Evolutionary conservation across 2,329 filamentous ascomycete species (phyloP), one percentile per base, ranked within the genome.

Genomic region (Madurella mycetomatis): DNA sequence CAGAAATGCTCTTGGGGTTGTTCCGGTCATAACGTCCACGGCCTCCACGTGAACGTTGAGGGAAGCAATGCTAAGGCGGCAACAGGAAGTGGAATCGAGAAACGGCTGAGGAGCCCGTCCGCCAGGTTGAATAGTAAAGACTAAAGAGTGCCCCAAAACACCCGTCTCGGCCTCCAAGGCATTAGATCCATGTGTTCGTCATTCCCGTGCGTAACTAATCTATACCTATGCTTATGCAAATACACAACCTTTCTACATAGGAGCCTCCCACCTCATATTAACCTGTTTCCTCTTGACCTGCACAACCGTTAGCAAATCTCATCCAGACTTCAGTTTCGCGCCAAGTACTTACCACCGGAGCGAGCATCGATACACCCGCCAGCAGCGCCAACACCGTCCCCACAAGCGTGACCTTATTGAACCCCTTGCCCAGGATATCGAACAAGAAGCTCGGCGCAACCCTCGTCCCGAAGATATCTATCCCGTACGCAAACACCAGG

Each of bases 381-480:
- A 82, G 82, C 62, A 97, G 77, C 16, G 90, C 92, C 41, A 87
- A 76, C 39, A 99, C 91, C 1, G 94, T 99, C 15, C 82, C 78
- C 39, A 96, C 70, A 66, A 99, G 82, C 63, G 91, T 88, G 53
- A 91, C 68, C 76, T 95, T 96, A 69, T 92, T 94, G 71, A 99
- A 99, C 2, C 90, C 89, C 72, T 91, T 94, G 58, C 91, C 94
- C 15, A 99, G 75, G 41, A 97, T 84, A 73, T 99, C 94, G 70
- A 99, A 99, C 15, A 88, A 82, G 63, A 88, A 84, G 70, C 90
- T 96, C 1, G 94, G 94, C n/a, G 87, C 83, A 11, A 95, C 82
- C 49, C 91, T 79, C 1, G 91, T 92, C 13, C 88, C 91, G 62
- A 95, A 99, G 1, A 97, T 75, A 69, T 99, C 94, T 13, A 90